Conservation (phyloP, 2,329 filamentous ascomycete genomes). For the Alternaria angustiovoidea region DNA sequence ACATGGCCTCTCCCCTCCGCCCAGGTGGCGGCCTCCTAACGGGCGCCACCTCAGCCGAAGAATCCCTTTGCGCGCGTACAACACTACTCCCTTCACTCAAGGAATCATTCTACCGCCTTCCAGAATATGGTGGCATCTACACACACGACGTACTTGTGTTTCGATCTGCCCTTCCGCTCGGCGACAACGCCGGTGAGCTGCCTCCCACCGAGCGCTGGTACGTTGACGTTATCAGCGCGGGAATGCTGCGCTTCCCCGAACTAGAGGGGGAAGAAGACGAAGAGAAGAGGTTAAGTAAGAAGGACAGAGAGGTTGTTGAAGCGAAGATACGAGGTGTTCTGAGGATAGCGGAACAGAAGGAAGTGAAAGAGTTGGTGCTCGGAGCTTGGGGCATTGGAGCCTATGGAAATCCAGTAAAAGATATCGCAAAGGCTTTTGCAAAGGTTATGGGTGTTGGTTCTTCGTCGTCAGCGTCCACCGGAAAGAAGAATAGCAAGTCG, state of each 20-base stretch:
- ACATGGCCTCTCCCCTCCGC: conserved; percentile 69
- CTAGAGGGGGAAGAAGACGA: conserved; percentile 54
- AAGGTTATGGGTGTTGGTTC: conserved; percentile 36
- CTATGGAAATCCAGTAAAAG: conserved; percentile 67
- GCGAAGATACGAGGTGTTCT: conserved; percentile 67
- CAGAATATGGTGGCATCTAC: conserved; percentile 65
- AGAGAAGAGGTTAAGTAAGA: conserved; percentile 39
- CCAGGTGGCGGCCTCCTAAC: conserved; percentile 69
- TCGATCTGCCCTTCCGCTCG: conserved; percentile 45
- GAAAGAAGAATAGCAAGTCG: conserved; percentile 27
- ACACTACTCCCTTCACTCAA: conserved; percentile 67
- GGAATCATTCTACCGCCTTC: conserved; percentile 67
- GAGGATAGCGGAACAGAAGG: conserved; percentile 57
- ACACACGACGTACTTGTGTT: conserved; percentile 69
- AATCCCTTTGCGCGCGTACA: conserved; percentile 67
- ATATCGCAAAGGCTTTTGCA: conserved; percentile 66
- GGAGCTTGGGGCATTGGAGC: conserved; percentile 73
- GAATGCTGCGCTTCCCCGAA: conserved; percentile 67
- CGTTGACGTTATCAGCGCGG: conserved; percentile 66
- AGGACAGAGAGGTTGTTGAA: conserved; percentile 61
- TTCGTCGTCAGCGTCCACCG: conserved; percentile 23
- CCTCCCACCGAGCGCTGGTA: conserved; percentile 63
- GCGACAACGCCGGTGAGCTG: conserved; percentile 50
- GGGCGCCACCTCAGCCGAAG: conserved; percentile 68
- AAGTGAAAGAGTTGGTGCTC: conserved; percentile 61